Base-by-base conservation (phyloP, 768 basidiomycete genomes). In the Mycena rebaudengoi region DNA sequence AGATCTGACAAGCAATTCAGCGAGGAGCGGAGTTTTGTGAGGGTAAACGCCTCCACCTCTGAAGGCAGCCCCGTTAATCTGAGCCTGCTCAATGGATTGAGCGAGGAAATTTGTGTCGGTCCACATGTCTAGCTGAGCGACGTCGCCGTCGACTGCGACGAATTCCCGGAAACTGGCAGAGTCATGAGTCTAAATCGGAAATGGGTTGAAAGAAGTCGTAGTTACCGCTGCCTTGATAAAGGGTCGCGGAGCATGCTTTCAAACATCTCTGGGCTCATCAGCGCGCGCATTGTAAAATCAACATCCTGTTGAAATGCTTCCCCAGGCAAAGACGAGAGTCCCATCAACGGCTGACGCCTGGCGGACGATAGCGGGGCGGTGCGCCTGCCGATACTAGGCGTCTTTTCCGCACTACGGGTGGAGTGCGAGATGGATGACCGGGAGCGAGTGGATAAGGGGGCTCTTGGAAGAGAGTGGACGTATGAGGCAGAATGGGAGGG, bases 221-320 rank as follows among this genome's bases (percentile, higher is more conserved):
- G 57, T 37, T 30, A 64, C 56, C 66, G 26, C 8, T 64, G 61
- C 23, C 66, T 62, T 18, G 66, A 57, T 11, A 64, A 49, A 20
- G 66, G 58, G 5, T 67, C 66, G 6, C 11, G 16, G 13, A 67
- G 54, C 66, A 67, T 67, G 4, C 20, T 18, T 32, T 45, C 49
- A 29, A 67, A 64, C 53, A 57, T 56, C 25, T 46, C 58, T 18
- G 62, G 62, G 48, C 62, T 67, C 66, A 64, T 60, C 43, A 67
- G 50, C 40, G 66, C 66, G 7, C 48, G 62, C 46, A 57, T 26
- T 4, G 66, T 64, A 28, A 49, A 67, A 14, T 60, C 66, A 32
- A 67, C 41, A 32, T 67, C 62, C 26, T 48, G 48, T 53, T 67
- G 66, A 21, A 63, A 61, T 21, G 45, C 8, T 35, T 64, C 62